Conservation (phyloP, 768 basidiomycete genomes). For the Boletus subcaerulescens region DNA sequence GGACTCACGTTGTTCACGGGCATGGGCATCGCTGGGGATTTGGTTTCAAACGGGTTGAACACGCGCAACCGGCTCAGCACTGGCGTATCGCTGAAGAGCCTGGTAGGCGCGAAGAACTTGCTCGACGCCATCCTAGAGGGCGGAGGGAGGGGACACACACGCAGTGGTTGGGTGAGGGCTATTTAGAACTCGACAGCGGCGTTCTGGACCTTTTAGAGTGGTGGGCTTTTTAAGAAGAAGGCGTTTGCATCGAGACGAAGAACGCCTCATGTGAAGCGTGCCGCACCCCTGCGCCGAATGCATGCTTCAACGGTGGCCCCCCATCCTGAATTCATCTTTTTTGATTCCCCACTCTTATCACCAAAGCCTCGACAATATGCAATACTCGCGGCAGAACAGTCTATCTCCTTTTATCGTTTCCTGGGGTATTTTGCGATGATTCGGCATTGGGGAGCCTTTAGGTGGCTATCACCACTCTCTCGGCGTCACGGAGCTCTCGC, state of each 20-base stretch:
- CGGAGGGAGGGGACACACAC: slow-evolving; percentile 7
- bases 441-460: background rate
- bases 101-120: slow-evolving; percentile 19
- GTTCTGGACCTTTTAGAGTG: slow-evolving; percentile 14
- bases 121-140: slow-evolving; percentile 20
- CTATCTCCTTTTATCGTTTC: slow-evolving; percentile 5
- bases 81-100: slow-evolving; percentile 24
- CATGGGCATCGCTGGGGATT: slow-evolving; percentile 22
- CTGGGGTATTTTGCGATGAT: background rate
- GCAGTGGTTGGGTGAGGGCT: slow-evolving; percentile 15
- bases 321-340: slow-evolving; percentile 2
- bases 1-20: slow-evolving; percentile 31
- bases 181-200: slow-evolving; percentile 19
- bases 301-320: slow-evolving; percentile 14
- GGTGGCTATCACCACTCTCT: slow-evolving; percentile 13
- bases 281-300: slow-evolving; percentile 25
- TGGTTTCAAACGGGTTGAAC: slow-evolving; percentile 25
- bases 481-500: slow-evolving; percentile 23
- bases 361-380: background rate
- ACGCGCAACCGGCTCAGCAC: slow-evolving; percentile 23
- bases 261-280: slow-evolving; percentile 31
- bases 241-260: slow-evolving; percentile 14
- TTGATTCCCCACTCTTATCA: slow-evolving; percentile 17
- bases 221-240: slow-evolving; percentile 23
- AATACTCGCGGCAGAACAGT: slow-evolving; percentile 1